These are phyloP conservation scores for Gossypium aridum DNA, from an alignment of 441 rosid species.

Conservation along the genomic window DNA sequence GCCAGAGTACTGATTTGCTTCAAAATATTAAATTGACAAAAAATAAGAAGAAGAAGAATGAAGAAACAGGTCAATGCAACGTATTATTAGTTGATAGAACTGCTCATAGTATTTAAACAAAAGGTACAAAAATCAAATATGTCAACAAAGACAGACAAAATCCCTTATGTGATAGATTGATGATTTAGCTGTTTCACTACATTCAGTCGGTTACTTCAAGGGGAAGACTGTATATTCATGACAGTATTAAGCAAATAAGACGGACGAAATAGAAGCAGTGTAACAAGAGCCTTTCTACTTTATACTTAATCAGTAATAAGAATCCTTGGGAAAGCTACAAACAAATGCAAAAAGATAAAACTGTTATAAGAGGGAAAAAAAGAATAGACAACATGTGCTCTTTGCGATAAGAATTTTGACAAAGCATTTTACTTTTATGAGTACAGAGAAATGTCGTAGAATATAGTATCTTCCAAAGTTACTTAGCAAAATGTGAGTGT, in stretches of 20 bases:
- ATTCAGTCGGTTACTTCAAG: not conserved
- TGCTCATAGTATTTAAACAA: not conserved
- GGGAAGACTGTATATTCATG: not conserved
- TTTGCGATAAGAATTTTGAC: not conserved
- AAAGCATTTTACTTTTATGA: not conserved
- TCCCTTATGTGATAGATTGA: not conserved
- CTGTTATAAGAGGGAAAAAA: not conserved
- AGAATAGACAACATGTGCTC: not conserved
- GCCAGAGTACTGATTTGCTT: constrained; percentile 97
- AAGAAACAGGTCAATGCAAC: not conserved
- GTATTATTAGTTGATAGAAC: constrained; percentile 4
- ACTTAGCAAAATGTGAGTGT: not conserved
- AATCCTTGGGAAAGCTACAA: not conserved
- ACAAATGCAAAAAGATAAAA: not conserved
- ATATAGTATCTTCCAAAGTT: not conserved
- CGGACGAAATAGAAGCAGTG: constrained; percentile 1
- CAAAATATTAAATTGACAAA: constrained; percentile 17
- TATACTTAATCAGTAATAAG: not conserved
- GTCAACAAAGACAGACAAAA: not conserved
- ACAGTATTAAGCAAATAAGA: not conserved
- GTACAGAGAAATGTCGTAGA: not conserved
- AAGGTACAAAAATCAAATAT: constrained; percentile 5
- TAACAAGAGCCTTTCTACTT: not conserved
- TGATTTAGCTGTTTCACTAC: not conserved
- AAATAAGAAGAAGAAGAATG: not conserved